Conservation (phyloP, 208 protist species). For the Leishmania guyanensis region DNA sequence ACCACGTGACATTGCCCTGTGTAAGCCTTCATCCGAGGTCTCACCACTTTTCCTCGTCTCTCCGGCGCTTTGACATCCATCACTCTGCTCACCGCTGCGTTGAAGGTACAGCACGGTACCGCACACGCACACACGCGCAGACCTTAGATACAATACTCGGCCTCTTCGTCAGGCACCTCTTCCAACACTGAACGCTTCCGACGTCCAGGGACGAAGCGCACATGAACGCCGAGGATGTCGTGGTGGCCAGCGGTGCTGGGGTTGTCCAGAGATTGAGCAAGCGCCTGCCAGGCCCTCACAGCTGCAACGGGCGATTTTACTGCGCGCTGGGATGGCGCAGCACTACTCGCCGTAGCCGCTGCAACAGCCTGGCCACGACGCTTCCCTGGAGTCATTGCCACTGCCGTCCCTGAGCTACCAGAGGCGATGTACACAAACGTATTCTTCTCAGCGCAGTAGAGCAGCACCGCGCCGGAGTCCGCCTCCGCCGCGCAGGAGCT, state of each 20-base stretch:
- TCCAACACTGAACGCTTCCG: constrained; percentile 38
- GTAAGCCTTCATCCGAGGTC: neutral
- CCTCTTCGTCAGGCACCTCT: constrained; percentile 32
- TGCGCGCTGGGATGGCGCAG: neutral
- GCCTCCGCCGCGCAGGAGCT: constrained; percentile 49
- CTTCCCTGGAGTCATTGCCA: neutral
- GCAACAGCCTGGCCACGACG: neutral
- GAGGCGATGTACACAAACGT: constrained; percentile 49
- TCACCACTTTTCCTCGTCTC: too few species aligned
- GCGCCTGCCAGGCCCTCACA: neutral
- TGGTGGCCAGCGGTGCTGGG: neutral
- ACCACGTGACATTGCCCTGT: neutral
- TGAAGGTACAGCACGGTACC: neutral
- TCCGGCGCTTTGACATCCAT: neutral
- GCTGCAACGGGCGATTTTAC: neutral
- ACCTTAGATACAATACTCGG: constrained; percentile 59
- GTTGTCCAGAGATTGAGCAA: constrained; percentile 1
- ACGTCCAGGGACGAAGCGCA: constrained; percentile 30
- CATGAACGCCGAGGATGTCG: constrained; percentile 15
- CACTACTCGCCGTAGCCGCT: neutral
- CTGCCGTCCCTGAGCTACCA: constrained; percentile 2
- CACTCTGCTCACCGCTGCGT: neutral
- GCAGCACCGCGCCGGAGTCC: constrained; percentile 38
- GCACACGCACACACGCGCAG: neutral
- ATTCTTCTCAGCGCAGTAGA: constrained; percentile 59